Evolutionary conservation across 73 alveolate genomes (phyloP).

Genomic region (Paramecium caudatum): DNA sequence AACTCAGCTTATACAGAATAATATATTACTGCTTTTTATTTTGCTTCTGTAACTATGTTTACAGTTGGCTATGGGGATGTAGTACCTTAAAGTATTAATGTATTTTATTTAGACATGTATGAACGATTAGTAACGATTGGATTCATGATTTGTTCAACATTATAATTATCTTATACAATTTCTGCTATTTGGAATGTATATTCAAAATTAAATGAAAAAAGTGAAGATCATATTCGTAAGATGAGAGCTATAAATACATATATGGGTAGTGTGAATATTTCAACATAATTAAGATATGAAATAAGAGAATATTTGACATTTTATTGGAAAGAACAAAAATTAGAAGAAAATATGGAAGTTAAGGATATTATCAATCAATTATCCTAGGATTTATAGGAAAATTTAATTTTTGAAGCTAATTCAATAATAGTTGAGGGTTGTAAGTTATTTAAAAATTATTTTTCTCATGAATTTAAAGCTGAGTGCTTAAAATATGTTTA

Average conservation of each 20-base stretch:
- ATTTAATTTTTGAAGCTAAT: conserved; percentile 47
- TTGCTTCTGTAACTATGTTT: conserved; percentile 55
- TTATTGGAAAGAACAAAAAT: conserved; percentile 58
- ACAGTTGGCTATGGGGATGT: conserved; percentile 68
- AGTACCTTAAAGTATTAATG: conserved; percentile 13
- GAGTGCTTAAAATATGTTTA: conserved; percentile 23
- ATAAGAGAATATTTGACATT: conserved; percentile 67
- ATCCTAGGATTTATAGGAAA: conserved; percentile 39
- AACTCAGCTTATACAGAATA: conserved; percentile 22
- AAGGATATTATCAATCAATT: conserved; percentile 30
- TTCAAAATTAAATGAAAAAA: conserved; percentile 55
- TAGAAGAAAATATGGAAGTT: conserved; percentile 58
- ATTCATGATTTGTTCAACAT: conserved; percentile 54
- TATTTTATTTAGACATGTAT: neutral
- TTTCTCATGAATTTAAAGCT: conserved; percentile 58
- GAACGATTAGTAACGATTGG: conserved; percentile 33
- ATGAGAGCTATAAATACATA: conserved; percentile 62
- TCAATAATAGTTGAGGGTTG: conserved; percentile 57
- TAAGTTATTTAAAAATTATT: conserved; percentile 26
- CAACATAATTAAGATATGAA: conserved; percentile 21
- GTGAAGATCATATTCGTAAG: conserved; percentile 47
- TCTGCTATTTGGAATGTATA: conserved; percentile 48
- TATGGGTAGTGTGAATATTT: conserved; percentile 44
- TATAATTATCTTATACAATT: conserved; percentile 55
- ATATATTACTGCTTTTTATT: conserved; percentile 59